Base-by-base conservation (phyloP, 805 yeast species). In the Candida broadrunensis region DNA sequence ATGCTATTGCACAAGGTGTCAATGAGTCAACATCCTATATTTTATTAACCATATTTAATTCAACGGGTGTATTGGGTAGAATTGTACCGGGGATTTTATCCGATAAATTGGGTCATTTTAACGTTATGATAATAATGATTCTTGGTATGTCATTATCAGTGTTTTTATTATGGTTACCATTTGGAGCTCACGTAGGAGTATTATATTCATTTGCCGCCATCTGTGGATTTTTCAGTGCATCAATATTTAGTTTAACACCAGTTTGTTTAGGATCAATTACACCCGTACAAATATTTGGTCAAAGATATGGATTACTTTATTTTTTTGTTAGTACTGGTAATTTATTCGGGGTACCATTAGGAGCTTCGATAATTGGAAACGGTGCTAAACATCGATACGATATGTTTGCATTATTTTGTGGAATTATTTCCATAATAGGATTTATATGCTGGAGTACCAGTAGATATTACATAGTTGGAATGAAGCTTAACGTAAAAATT, bases 201-300 rank as follows among this genome's bases (percentile, higher is more conserved):
- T 58, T 82, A 38, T 75, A 78, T 47, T 67, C 69, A 0, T 84
- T 81, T 55, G 63, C 81, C 6, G 73, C 68, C 0, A 37, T 75
- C 3, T 77, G 74, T 51, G 89, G 89, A 0, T 77, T 81, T 49
- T 71, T 75, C 42, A 68, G 77, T 23, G 81, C 88, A 3, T 75
- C 85, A 15, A 77, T 84, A 4, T 63, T 85, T 32, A 73, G 86
- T 0, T 52, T 85, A 37, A 75, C 85, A 0, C 88, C 91, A 0
- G 81, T 79, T 3, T 83, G 90, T 45, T 72, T 83, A n/a, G 77
- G 85, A 0, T 75, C 77, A 35, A 78, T 85, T 21, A 76, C 83
- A n/a, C 73, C 72, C 13, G 80, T 83, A 0, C 67, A 72, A 43
- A 76, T 80, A 41, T 84, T 83, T 55, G 90, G 90, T 15, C 80